Conservation (phyloP, 2,329 filamentous ascomycete genomes). For the Grosmannia serpens region DNA sequence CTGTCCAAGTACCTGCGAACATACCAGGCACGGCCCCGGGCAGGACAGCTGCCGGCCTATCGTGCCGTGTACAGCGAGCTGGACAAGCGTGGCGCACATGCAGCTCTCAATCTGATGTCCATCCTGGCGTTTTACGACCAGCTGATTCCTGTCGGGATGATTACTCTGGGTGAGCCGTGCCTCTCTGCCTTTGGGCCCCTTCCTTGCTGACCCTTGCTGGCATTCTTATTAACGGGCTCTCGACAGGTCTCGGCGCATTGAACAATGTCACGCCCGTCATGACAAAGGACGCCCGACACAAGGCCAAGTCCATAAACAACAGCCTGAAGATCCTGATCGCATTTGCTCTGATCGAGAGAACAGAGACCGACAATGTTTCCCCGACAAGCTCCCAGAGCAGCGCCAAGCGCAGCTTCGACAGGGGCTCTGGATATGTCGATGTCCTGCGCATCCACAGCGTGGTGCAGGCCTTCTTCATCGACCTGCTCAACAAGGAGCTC, state of each 20-base stretch:
- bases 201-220: neutral
- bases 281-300: slow-evolving; percentile 25
- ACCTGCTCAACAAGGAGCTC: slow-evolving; percentile 29
- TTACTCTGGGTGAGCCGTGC: slow-evolving; percentile 38
- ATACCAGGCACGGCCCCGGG: slow-evolving; percentile 42
- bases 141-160: slow-evolving; percentile 54
- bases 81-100: slow-evolving; percentile 30
- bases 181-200: neutral
- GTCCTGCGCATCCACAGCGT: slow-evolving; percentile 39
- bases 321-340: slow-evolving; percentile 38
- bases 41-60: slow-evolving; percentile 36
- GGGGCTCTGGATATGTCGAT: slow-evolving; percentile 33
- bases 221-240: neutral
- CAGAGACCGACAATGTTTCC: slow-evolving; percentile 30
- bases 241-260: slow-evolving; percentile 30
- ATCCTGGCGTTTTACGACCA: slow-evolving; percentile 55
- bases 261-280: slow-evolving; percentile 34
- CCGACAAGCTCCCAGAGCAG: slow-evolving; percentile 28
- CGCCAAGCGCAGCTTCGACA: slow-evolving; percentile 26
- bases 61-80: slow-evolving; percentile 37
- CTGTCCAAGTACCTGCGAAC: slow-evolving; percentile 49
- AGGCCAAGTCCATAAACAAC: slow-evolving; percentile 29
- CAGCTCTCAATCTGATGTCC: slow-evolving; percentile 53
- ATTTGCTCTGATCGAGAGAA: slow-evolving; percentile 40
- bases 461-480: slow-evolving; percentile 41